Percentiles rank a stretch among this genome's conserved stretches.
These are phyloP conservation scores for Phytopythium sindhum DNA, from an alignment of 352 stramenopile genomes.

Conservation along the genomic window DNA sequence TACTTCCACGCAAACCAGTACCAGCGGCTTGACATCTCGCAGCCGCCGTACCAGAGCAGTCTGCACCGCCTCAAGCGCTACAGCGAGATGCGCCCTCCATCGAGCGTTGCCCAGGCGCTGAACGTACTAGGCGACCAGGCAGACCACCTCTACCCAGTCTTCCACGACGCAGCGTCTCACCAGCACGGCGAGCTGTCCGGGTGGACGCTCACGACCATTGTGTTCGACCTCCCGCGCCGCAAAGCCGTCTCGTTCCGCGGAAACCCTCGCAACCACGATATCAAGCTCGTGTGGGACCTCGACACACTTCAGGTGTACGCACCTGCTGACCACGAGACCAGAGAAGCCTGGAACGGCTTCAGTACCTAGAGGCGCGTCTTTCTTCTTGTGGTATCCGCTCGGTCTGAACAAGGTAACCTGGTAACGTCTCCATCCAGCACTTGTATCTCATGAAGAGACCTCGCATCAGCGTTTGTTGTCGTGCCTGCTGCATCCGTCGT, in stretches of 20 bases:
- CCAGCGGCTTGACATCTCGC: slow-evolving; percentile 51
- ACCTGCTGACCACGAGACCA: not conserved
- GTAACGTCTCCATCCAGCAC: too few species aligned
- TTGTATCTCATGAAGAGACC: too few species aligned
- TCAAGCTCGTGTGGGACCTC: slow-evolving; percentile 49
- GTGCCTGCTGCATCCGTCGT: not conserved
- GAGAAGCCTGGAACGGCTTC: not conserved
- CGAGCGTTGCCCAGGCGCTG: slow-evolving; percentile 40
- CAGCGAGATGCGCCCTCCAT: slow-evolving; percentile 37
- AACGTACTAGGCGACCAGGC: slow-evolving; percentile 63
- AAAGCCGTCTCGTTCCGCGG: slow-evolving; percentile 44
- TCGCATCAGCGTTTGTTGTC: not conserved
- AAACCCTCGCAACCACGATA: slow-evolving; percentile 31
- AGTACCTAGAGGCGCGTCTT: not conserved
- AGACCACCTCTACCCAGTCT: slow-evolving; percentile 57
- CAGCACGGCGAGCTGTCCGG: slow-evolving; percentile 54
- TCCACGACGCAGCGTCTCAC: slow-evolving; percentile 60
- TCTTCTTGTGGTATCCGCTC: too few species aligned
- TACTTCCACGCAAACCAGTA: slow-evolving; percentile 82
- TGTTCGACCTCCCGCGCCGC: slow-evolving; percentile 50
- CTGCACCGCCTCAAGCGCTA: slow-evolving; percentile 62
- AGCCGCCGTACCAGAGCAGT: slow-evolving; percentile 67
- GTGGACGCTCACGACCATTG: slow-evolving; percentile 66
- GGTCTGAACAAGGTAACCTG: too few species aligned
- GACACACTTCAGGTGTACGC: slow-evolving; percentile 16